phyloP scores from a whole-genome alignment of 805 yeast genomes.

The Candida germanica region DNA sequence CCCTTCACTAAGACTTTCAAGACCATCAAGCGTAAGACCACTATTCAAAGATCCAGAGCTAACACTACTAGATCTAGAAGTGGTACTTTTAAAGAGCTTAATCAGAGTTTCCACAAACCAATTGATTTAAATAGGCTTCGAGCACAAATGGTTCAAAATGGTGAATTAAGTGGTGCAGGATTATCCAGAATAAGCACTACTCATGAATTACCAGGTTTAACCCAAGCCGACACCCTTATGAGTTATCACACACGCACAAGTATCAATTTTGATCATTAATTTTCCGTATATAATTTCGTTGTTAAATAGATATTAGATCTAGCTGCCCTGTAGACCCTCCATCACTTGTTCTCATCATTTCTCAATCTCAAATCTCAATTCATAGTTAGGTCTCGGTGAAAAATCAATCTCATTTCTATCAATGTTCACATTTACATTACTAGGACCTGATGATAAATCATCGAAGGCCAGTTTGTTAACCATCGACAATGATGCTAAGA shows the following conservation, averaged over 20 bases:
- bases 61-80: slow-evolving; percentile 12
- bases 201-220: slow-evolving; percentile 48
- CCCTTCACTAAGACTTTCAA: slow-evolving; percentile 29
- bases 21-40: slow-evolving; percentile 31
- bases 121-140: slow-evolving; percentile 33
- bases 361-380: no score
- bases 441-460: slow-evolving; percentile 28
- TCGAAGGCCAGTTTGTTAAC: slow-evolving; percentile 48
- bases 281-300: slow-evolving; percentile 1
- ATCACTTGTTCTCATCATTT: not conserved
- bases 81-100: slow-evolving; percentile 14
- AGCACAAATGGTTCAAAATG: slow-evolving; percentile 34
- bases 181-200: slow-evolving; percentile 42
- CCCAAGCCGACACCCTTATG: slow-evolving; percentile 47
- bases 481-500: slow-evolving; percentile 52
- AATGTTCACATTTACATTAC: slow-evolving; percentile 39
- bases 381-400: no score
- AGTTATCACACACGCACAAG: slow-evolving; percentile 42
- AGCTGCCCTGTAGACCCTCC: not conserved
- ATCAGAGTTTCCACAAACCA: slow-evolving; percentile 30
- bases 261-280: slow-evolving; percentile 23
- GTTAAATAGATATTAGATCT: not conserved
- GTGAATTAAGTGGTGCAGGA: slow-evolving; percentile 28
- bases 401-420: not conserved
- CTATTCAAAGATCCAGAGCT: slow-evolving; percentile 22